A percentile compares a stretch with the other conserved stretches of the same genome.
phyloP scores from a whole-genome alignment of 768 basidiomycete species.

The Tylopilus subfusipes region DNA sequence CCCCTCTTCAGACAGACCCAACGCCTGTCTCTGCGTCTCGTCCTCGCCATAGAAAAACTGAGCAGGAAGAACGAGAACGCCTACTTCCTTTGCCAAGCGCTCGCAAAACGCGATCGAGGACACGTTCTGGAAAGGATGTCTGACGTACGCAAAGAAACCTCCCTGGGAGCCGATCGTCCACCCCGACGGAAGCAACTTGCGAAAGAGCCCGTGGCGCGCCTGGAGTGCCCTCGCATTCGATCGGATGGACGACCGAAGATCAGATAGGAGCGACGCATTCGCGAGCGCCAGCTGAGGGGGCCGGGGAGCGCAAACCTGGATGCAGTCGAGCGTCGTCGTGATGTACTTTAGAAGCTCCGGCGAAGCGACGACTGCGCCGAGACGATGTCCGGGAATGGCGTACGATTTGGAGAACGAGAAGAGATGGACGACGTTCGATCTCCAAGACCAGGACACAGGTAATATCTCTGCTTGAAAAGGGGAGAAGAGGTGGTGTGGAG shows the following conservation, averaged over 20 bases:
- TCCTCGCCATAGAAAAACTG: conserved; percentile 48
- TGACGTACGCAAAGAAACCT: conserved; percentile 77
- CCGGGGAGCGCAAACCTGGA: conserved; percentile 78
- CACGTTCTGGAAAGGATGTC: conserved; percentile 52
- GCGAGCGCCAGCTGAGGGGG: conserved; percentile 67
- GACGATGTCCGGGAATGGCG: conserved; percentile 76
- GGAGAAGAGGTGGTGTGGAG: conserved; percentile 59
- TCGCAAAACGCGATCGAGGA: conserved; percentile 52
- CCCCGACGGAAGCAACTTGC: conserved; percentile 38
- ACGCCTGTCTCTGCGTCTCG: conserved; percentile 14
- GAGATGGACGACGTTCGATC: conserved; percentile 58
- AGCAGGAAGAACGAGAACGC: conserved; percentile 65
- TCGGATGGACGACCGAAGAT: conserved; percentile 51
- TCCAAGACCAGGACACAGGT: conserved; percentile 44
- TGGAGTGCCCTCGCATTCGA: conserved; percentile 47
- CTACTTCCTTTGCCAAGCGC: conserved; percentile 56
- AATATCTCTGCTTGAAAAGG: conserved; percentile 2
- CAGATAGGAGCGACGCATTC: conserved; percentile 45
- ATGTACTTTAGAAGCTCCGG: conserved; percentile 47
- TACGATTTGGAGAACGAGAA: conserved; percentile 83
- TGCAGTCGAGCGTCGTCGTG: conserved; percentile 66
- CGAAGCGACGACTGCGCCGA: conserved; percentile 68
- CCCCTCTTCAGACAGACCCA: conserved; percentile 32
- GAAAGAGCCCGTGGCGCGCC: conserved; percentile 57
- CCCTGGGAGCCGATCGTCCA: conserved; percentile 68